Evolutionary conservation across 345 rosid genomes (phyloP), one percentile per base, ranked within the genome.

Genomic region (Sisymbrium irio): DNA sequence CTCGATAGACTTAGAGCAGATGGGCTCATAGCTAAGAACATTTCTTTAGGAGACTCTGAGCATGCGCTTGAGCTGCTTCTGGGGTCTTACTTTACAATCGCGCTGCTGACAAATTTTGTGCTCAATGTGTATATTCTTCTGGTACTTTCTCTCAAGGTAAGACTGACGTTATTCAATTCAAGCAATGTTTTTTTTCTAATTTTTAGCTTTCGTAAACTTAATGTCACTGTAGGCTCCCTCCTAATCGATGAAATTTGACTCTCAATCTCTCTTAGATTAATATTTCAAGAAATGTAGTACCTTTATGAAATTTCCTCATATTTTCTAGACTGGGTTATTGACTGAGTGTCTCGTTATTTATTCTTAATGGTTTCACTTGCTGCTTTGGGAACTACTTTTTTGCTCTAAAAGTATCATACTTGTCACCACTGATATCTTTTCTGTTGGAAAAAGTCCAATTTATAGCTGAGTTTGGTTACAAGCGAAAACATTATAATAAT

Each of bases 101-200:
- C 77, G 1, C 77, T 95, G 77, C 83, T 94, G 66, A 84, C 81
- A 19, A 95, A 82, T 88, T 90, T 92, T 83, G 80, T 83, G 71
- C 80, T 92, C 74, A 92, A 88, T 78, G 86, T 74, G 40, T 95
- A 90, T 78, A 44, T 89, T 82, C 92, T 95, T 66, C 83, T 90
- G 27, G 74, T 88, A 77, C 88, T 92, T 69, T 86, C 87, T 76
- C 84, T 95, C 65, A 95, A 95, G 98, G 98, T 92, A 69, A 69
- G 80, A 65, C 22, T 67, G 4, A 36, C 51, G 9, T 49, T 32
- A 33, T 67, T 69, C 35, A 35, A 22, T 19, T 4, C 13, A 65
- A 35, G 65, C 65, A 54, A 15, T 33, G 30, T 1, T 33, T 7
- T 30, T 30, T 14, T 28, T 27, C 42, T 40, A 5, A 1, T 60